phyloP scores from a whole-genome alignment of 345 rosid species.

The Syzygium aqueum region DNA sequence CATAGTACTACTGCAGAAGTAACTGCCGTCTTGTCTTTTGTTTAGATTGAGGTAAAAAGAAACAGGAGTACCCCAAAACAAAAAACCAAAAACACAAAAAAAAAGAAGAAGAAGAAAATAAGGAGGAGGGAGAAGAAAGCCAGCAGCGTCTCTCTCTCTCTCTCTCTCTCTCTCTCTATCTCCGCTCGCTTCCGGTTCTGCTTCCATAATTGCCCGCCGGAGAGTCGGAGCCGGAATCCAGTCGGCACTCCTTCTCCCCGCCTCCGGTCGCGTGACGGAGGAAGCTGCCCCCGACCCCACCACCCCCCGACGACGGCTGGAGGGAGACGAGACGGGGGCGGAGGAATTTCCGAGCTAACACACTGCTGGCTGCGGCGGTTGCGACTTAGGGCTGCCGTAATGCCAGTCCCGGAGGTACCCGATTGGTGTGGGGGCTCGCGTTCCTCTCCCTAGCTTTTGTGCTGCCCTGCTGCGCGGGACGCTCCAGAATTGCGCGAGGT shows the following conservation, averaged over 20 bases:
- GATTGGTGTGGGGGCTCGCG: background rate
- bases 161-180: background rate
- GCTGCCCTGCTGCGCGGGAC: background rate
- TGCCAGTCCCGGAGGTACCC: background rate
- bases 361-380: background rate
- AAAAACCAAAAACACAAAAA: too few relatives aligned
- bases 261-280: background rate
- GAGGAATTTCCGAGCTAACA: background rate
- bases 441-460: background rate
- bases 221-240: background rate
- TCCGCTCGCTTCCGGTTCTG: background rate
- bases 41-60: background rate
- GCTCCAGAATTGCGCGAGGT: background rate
- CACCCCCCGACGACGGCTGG: too few relatives aligned
- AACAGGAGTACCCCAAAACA: background rate
- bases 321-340: too few relatives aligned
- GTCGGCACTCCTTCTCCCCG: background rate
- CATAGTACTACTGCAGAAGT: background rate
- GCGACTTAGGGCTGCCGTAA: background rate
- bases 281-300: background rate
- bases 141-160: background rate
- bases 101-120: background rate
- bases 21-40: background rate
- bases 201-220: background rate
- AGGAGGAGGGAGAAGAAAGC: accelerated